Conservation (phyloP, 1,284 basidiomycete genomes). For the Trichosporon sp. region DNA sequence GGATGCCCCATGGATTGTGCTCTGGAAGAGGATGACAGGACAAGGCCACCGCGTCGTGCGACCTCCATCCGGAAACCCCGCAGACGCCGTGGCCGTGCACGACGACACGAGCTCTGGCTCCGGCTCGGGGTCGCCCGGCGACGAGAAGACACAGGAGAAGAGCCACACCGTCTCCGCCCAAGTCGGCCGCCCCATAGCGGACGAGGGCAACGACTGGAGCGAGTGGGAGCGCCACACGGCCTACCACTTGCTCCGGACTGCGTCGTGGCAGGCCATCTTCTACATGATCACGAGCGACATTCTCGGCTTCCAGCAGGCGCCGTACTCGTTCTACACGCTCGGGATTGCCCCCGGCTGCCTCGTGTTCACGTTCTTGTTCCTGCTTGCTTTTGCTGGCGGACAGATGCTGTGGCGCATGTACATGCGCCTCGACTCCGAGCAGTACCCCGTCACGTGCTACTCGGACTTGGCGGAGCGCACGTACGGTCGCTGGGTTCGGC, state of each 20-base stretch:
- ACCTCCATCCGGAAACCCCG: not conserved
- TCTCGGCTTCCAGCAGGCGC: slow-evolving; percentile 50
- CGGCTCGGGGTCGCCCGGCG: not conserved
- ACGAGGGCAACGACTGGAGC: not conserved
- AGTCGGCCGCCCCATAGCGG: not conserved
- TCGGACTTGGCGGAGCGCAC: slow-evolving; percentile 33
- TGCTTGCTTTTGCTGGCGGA: slow-evolving; percentile 28
- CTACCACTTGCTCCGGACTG: slow-evolving; percentile 27
- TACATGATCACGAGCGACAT: slow-evolving; percentile 38
- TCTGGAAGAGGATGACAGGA: slow-evolving; percentile 23
- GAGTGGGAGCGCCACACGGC: slow-evolving; percentile 13
- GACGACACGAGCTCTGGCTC: not conserved
- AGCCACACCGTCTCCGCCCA: not conserved
- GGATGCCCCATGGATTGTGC: slow-evolving; percentile 28
- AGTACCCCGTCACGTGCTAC: slow-evolving; percentile 31
- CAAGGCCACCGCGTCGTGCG: not conserved
- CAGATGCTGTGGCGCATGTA: slow-evolving; percentile 35
- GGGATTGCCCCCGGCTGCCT: slow-evolving; percentile 39
- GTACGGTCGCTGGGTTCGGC: slow-evolving; percentile 22
- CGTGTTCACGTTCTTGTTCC: slow-evolving; percentile 32
- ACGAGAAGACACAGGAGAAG: not conserved
- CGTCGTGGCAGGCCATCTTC: slow-evolving; percentile 32
- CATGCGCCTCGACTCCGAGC: slow-evolving; percentile 31
- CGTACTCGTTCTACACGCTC: slow-evolving; percentile 43
- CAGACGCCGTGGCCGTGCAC: not conserved